Conservation (phyloP, 208 protist genomes). For the Acanthamoeba castellanii region DNA sequence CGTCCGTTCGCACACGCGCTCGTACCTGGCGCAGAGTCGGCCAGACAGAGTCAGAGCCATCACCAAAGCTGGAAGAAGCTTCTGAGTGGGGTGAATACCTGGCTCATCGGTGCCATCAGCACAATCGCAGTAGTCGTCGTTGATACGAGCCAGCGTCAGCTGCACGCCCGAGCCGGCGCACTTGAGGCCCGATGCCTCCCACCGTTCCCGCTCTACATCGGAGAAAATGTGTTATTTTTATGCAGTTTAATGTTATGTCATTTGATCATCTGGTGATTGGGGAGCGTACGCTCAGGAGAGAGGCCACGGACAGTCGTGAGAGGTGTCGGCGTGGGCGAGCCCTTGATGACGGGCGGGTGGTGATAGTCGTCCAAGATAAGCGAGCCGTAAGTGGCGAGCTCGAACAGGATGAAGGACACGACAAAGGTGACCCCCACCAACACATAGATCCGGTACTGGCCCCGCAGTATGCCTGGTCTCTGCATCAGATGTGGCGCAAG, state of each 20-base stretch:
- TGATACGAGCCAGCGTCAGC: neutral
- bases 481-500: neutral
- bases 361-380: neutral
- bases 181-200: too few species aligned
- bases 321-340: too few species aligned
- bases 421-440: neutral
- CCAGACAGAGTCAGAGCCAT: neutral
- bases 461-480: neutral
- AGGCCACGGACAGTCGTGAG: neutral
- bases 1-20: constrained; percentile 24
- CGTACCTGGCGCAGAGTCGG: neutral
- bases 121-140: constrained; percentile 74
- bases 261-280: neutral
- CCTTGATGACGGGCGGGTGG: neutral
- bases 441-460: neutral
- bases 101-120: constrained; percentile 41
- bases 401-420: neutral
- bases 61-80: too few species aligned
- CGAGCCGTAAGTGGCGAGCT: neutral
- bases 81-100: neutral
- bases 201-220: neutral
- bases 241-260: too few species aligned
- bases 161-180: neutral
- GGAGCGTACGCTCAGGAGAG: neutral
- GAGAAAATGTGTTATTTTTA: too few species aligned